Conservation (phyloP, 2,329 filamentous ascomycete genomes). For the Aspergillus sergii region DNA sequence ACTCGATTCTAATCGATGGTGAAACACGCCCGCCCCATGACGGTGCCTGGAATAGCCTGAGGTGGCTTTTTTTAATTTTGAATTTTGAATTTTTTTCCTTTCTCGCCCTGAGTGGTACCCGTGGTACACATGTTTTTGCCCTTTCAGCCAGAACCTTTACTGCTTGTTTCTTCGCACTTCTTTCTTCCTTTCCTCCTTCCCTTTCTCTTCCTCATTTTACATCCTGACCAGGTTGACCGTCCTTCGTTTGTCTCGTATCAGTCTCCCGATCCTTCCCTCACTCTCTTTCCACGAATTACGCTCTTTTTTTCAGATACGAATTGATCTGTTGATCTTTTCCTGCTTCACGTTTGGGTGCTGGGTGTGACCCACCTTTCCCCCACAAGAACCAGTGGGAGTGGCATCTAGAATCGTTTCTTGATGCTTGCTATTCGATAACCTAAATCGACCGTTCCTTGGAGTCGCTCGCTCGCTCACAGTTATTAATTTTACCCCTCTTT, state of each 20-base stretch:
- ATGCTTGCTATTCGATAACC: conserved; percentile 4
- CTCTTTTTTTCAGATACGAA: background rate
- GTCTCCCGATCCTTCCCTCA: background rate
- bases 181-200: background rate
- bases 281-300: background rate
- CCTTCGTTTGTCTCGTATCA: background rate
- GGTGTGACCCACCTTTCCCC: conserved; percentile 8
- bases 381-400: conserved; percentile 3
- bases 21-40: conserved; percentile 7
- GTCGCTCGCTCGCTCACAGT: background rate
- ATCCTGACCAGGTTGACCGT: background rate
- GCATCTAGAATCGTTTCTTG: conserved; percentile 1
- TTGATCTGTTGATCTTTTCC: conserved; percentile 1
- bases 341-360: background rate
- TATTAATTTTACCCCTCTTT: conserved; percentile 2
- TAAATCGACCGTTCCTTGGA: background rate
- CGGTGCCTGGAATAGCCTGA: conserved; percentile 7
- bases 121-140: background rate
- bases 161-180: background rate
- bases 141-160: background rate
- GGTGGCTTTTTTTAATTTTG: conserved; percentile 5
- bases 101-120: background rate
- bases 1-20: background rate
- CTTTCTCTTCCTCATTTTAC: background rate
- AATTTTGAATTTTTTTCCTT: background rate